Base-by-base conservation (phyloP, 2,329 filamentous ascomycete genomes). In the Microthyrium microscopicum region DNA sequence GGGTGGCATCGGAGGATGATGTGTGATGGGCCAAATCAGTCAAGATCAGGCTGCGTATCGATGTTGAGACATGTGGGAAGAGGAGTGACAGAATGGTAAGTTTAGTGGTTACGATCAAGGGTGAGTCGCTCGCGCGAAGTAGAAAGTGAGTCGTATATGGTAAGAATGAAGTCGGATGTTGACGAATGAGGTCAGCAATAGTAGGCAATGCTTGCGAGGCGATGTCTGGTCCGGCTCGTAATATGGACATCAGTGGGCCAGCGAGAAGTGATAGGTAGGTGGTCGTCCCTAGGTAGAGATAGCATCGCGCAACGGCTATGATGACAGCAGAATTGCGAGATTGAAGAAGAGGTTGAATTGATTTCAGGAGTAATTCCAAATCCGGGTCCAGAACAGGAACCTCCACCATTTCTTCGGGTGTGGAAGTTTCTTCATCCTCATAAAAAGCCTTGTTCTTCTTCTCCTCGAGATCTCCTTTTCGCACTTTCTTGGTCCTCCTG, bases 1-100 rank as follows among this genome's bases (percentile, higher is more conserved):
- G 64, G 1, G 73, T 68, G 40, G 78, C 73, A 50, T 93, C 76
- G 9, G 71, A 58, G 53, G 64, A 74, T 39, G 77, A 72, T 1
- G 81, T 83, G 53, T 95, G 95, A 56, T 95, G 87, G 47, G 93
- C 85, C 5, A 98, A 66, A 51, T 98, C 89, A 42, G 80, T 85
- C 32, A 98, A 66, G 29, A 95, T 82, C 5, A 98, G 66, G 36
- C 79, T 80, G 53, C 93, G 91, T 38, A 20, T 37, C 9, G 79
- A 62, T 7, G 70, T 53, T 5, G 76, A 73, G 42, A 76, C 76
- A 48, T 92, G 70, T 0, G 87, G 84, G 46, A 95, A 98, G 43
- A 95, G 75, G 39, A 98, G 65, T 0, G 89, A 87, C 35, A 95
- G 62, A 4, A 93, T 61, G 53, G 98, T 91, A 18, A 98, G 65